phyloP scores from a whole-genome alignment of 495 filamentous ascomycete species.

The Penicillium bovifimosum region DNA sequence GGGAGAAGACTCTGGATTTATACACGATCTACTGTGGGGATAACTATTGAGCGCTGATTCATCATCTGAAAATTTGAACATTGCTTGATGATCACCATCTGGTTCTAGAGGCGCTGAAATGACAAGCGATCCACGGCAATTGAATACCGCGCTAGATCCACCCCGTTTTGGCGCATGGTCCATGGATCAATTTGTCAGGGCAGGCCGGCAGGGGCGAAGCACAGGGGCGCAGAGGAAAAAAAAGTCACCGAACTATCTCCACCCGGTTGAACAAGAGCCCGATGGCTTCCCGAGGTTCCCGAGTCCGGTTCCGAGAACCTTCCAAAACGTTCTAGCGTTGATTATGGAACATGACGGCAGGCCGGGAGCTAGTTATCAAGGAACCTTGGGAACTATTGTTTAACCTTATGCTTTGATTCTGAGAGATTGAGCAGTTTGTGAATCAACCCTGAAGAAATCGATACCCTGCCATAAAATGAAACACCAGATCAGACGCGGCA shows the following conservation, averaged over 20 bases:
- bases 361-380: too few species aligned
- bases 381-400: too few species aligned
- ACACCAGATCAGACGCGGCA: too few species aligned
- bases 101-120: background rate
- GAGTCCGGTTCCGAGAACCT: background rate
- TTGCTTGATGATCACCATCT: background rate
- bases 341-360: background rate
- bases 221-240: background rate
- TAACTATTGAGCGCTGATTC: slow-evolving; percentile 1
- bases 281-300: background rate
- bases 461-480: too few species aligned
- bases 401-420: too few species aligned
- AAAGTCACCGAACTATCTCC: slow-evolving; percentile 8
- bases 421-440: too few species aligned
- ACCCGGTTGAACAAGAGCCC: slow-evolving; percentile 2
- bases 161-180: background rate
- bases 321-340: background rate
- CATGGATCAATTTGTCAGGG: background rate
- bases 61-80: slow-evolving; percentile 2
- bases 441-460: too few species aligned
- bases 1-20: background rate
- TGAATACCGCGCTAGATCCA: background rate
- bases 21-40: background rate
- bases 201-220: background rate
- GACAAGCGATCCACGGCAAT: background rate